phyloP scores from a whole-genome alignment of 1,139 yeast genomes.

The Meyerozyma guilliermondii region DNA sequence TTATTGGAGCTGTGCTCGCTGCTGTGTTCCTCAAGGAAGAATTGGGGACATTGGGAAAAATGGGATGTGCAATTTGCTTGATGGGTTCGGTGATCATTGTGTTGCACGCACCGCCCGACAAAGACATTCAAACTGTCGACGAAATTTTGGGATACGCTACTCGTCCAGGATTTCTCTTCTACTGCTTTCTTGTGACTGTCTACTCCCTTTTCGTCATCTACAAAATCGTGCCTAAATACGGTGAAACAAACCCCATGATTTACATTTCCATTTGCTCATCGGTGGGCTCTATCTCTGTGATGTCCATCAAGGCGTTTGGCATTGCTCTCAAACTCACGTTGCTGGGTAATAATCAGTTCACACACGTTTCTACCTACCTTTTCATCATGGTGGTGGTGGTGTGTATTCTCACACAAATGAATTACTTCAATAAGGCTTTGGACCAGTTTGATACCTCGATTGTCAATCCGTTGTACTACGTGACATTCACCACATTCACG shows the following conservation, averaged over 20 bases:
- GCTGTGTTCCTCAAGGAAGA: conserved; percentile 82
- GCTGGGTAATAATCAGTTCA: conserved; percentile 85
- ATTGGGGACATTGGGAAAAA: conserved; percentile 81
- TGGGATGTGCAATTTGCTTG: conserved; percentile 90
- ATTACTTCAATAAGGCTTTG: conserved; percentile 86
- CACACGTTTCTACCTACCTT: conserved; percentile 78
- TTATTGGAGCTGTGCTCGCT: conserved; percentile 87
- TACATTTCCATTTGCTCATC: conserved; percentile 86
- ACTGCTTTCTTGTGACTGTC: conserved; percentile 54
- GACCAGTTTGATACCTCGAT: conserved; percentile 92
- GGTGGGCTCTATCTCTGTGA: conserved; percentile 88
- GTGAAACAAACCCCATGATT: conserved; percentile 81
- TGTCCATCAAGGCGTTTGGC: conserved; percentile 92
- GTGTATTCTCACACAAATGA: conserved; percentile 89
- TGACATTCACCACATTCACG: conserved; percentile 87
- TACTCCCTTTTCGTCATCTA: conserved; percentile 79
- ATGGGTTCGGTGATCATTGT: conserved; percentile 89
- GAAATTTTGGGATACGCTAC: conserved; percentile 79
- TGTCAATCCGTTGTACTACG: conserved; percentile 87
- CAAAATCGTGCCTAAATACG: conserved; percentile 76
- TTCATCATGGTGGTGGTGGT: conserved; percentile 74
- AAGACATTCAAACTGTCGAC: conserved; percentile 82
- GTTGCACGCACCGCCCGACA: conserved; percentile 90
- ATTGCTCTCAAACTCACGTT: conserved; percentile 84
- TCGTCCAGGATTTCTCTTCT: conserved; percentile 73